Evolutionary conservation across 768 basidiomycete species (phyloP).

Genomic region (Boletus pseudopeckii): DNA sequence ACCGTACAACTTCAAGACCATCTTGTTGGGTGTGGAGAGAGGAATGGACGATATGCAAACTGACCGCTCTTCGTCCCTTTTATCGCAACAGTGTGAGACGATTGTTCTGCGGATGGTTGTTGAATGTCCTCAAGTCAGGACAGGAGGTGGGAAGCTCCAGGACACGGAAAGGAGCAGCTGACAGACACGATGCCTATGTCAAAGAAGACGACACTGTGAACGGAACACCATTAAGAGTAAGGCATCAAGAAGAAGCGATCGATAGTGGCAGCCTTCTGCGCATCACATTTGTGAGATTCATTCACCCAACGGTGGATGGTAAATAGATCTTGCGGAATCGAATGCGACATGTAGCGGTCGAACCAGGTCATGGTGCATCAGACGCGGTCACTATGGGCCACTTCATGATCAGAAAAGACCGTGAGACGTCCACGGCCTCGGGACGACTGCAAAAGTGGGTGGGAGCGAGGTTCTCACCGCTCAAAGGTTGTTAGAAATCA

Average conservation of each 20-base stretch:
- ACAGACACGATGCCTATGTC: not conserved
- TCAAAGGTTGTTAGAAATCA: no score
- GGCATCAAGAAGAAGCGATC: not conserved
- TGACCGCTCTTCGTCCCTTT: not conserved
- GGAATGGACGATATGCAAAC: not conserved
- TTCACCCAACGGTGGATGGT: no score
- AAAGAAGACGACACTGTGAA: not conserved
- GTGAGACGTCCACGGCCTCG: not conserved
- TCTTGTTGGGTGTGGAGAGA: not conserved
- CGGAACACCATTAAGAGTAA: not conserved
- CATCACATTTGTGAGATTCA: not conserved
- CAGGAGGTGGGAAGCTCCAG: not conserved
- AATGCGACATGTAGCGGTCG: no score
- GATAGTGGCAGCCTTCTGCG: not conserved
- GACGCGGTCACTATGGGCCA: no score
- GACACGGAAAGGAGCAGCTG: not conserved
- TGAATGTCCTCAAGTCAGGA: not conserved
- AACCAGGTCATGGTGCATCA: no score
- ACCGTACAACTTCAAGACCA: slow-evolving; percentile 23
- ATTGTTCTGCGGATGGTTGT: not conserved
- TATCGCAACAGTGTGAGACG: slow-evolving; percentile 10
- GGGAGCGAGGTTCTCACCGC: not conserved
- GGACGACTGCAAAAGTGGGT: not conserved
- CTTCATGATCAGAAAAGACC: not conserved
- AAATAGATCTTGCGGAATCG: no score